Evolutionary conservation across 352 stramenopile genomes (phyloP).

Genomic region (Elongisporangium senticosum): DNA sequence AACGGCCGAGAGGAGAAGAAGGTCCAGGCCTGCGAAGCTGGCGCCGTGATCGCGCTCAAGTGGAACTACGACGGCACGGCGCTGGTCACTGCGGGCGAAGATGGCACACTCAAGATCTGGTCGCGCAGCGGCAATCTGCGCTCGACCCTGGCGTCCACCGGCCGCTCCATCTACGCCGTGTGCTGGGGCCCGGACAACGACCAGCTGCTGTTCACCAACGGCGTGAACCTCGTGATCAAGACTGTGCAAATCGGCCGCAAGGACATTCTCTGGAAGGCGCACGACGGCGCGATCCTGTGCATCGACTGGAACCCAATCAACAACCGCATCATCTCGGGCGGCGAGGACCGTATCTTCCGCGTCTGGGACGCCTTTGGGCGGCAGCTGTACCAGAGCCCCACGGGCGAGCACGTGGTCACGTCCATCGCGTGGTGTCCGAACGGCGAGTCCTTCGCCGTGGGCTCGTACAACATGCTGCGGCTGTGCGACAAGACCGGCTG

Average conservation of each 20-base stretch:
- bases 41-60: slow-evolving; percentile 85
- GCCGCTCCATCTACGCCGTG: slow-evolving; percentile 81
- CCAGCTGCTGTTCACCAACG: slow-evolving; percentile 85
- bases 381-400: slow-evolving; percentile 83
- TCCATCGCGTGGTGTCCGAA: slow-evolving; percentile 90
- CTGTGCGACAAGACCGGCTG: slow-evolving; percentile 92
- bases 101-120: slow-evolving; percentile 93
- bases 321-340: slow-evolving; percentile 87
- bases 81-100: slow-evolving; percentile 87
- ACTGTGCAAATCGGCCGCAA: slow-evolving; percentile 84
- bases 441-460: slow-evolving; percentile 87
- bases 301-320: slow-evolving; percentile 93
- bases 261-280: slow-evolving; percentile 88
- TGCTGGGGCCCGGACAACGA: slow-evolving; percentile 91
- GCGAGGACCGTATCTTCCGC: slow-evolving; percentile 91
- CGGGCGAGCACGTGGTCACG: slow-evolving; percentile 87
- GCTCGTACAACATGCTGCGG: slow-evolving; percentile 89
- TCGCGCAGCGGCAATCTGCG: slow-evolving; percentile 84
- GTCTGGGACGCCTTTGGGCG: slow-evolving; percentile 92
- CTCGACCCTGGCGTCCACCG: slow-evolving; percentile 79
- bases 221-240: slow-evolving; percentile 89
- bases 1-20: slow-evolving; percentile 91
- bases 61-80: slow-evolving; percentile 93
- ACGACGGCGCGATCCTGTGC: slow-evolving; percentile 87
- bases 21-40: slow-evolving; percentile 68